Percentiles rank a stretch among this genome's conserved stretches.
Conservation (phyloP, 371 early-diverging fungal species). For the Mortierella polycephala region DNA sequence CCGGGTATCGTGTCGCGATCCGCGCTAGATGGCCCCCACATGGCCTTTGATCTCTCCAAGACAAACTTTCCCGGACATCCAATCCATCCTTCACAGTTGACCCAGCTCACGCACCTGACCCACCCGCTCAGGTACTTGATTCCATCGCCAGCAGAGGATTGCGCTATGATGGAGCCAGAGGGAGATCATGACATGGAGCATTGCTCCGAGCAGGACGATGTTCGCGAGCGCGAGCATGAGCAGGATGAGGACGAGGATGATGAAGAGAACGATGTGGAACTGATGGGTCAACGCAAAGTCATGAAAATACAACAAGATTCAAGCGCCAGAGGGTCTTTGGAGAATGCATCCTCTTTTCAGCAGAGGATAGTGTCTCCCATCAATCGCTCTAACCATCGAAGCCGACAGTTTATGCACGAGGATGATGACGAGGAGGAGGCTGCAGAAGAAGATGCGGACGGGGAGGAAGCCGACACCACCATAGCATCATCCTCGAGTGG, state of each 20-base stretch:
- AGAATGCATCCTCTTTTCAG: not conserved
- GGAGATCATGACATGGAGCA: constrained; percentile 50
- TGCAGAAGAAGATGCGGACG: no score
- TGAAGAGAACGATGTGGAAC: constrained; percentile 22
- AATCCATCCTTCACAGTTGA: not conserved
- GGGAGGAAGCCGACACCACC: constrained; percentile 11
- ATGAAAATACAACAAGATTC: no score
- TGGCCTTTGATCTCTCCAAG: constrained; percentile 10
- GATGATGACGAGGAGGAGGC: constrained; percentile 11
- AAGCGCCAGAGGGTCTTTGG: no score
- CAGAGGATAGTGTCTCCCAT: no score
- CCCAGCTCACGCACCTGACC: constrained; percentile 2
- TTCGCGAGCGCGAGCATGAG: constrained; percentile 29
- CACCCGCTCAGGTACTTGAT: constrained; percentile 6
- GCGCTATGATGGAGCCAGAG: not conserved
- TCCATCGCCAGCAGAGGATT: constrained; percentile 10
- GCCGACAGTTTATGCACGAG: not conserved
- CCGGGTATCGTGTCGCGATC: constrained; percentile 9
- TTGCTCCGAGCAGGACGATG: constrained; percentile 43
- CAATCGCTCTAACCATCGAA: no score
- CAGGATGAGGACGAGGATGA: constrained; percentile 36
- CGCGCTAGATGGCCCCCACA: constrained; percentile 2
- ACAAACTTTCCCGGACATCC: not conserved
- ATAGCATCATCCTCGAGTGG: constrained; percentile 15
- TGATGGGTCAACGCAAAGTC: no score